Percentiles rank a stretch among this genome's conserved stretches.
Conservation (phyloP, 2,329 filamentous ascomycete genomes). For the Trichoderma sp. region DNA sequence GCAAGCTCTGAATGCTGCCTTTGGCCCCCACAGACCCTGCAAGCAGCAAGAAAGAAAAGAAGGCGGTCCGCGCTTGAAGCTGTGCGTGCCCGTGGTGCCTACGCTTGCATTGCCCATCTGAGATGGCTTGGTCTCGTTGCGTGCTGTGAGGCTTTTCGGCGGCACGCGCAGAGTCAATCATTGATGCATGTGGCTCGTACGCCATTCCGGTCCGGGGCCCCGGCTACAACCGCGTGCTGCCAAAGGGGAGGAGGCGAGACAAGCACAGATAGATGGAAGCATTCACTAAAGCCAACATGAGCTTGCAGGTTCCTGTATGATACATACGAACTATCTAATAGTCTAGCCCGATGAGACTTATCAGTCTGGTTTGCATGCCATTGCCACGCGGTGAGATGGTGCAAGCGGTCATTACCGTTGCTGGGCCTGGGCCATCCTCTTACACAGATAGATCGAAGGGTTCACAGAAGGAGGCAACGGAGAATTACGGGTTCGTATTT, state of each 20-base stretch:
- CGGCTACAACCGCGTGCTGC: not conserved
- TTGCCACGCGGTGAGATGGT: not conserved
- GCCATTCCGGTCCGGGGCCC: slow-evolving; percentile 1
- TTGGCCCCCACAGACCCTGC: slow-evolving; percentile 8
- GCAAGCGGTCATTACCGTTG: not conserved
- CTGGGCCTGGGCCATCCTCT: not conserved
- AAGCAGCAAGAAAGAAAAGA: not conserved
- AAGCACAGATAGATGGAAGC: not conserved
- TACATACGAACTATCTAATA: not conserved
- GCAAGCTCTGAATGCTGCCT: not conserved
- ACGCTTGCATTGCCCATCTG: not conserved
- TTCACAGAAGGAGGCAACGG: not conserved
- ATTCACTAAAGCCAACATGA: not conserved
- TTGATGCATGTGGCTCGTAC: slow-evolving; percentile 12
- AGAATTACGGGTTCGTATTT: slow-evolving; percentile 8
- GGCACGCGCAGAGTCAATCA: slow-evolving; percentile 8
- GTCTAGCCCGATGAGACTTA: not conserved
- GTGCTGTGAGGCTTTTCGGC: slow-evolving; percentile 11
- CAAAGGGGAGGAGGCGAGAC: not conserved
- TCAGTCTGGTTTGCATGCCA: not conserved
- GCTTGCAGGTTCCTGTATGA: not conserved
- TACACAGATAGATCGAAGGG: slow-evolving; percentile 1
- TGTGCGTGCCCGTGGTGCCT: slow-evolving; percentile 9
- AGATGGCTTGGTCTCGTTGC: slow-evolving; percentile 1
- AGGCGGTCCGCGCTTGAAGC: slow-evolving; percentile 8